Percentiles rank a stretch among this genome's conserved stretches.
phyloP scores from a whole-genome alignment of 345 rosid species.

The Garcia nutans region DNA sequence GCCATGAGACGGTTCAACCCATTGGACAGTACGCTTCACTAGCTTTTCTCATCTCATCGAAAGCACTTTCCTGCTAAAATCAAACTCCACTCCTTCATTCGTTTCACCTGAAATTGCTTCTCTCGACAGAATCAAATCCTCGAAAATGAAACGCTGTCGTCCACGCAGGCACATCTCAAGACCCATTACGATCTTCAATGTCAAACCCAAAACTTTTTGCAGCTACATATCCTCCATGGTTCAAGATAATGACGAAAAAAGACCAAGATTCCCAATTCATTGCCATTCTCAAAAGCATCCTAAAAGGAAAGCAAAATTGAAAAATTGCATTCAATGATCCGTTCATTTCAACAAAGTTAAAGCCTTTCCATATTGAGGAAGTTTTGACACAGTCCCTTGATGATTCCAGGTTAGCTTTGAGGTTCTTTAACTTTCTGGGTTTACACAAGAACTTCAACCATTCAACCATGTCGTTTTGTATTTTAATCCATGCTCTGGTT shows the following conservation, averaged over 20 bases:
- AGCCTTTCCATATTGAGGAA: constrained; percentile 60
- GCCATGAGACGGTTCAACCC: too few relatives aligned
- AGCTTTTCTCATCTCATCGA: too few relatives aligned
- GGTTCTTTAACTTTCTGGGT: constrained; percentile 91
- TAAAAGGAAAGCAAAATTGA: constrained; percentile 75
- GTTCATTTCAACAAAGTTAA: constrained; percentile 34
- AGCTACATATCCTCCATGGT: constrained; percentile 12
- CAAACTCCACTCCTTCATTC: background rate
- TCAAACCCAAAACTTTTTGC: constrained; percentile 28
- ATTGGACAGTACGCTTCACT: background rate
- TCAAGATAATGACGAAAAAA: constrained; percentile 23
- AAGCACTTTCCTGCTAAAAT: background rate
- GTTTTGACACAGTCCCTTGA: constrained; percentile 57
- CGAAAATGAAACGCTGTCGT: constrained; percentile 43
- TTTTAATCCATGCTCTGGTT: constrained; percentile 67
- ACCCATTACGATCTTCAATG: constrained; percentile 18
- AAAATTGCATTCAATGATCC: constrained; percentile 50
- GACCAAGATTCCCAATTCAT: constrained; percentile 45
- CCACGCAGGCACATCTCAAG: constrained; percentile 21
- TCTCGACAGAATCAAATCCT: background rate
- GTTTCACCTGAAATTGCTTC: background rate
- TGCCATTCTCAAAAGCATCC: constrained; percentile 45
- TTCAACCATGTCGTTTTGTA: constrained; percentile 70
- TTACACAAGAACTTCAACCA: constrained; percentile 70
- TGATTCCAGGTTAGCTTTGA: constrained; percentile 67